phyloP scores from a whole-genome alignment of 164 flowering plant genomes.

The Litsea cubeba region DNA sequence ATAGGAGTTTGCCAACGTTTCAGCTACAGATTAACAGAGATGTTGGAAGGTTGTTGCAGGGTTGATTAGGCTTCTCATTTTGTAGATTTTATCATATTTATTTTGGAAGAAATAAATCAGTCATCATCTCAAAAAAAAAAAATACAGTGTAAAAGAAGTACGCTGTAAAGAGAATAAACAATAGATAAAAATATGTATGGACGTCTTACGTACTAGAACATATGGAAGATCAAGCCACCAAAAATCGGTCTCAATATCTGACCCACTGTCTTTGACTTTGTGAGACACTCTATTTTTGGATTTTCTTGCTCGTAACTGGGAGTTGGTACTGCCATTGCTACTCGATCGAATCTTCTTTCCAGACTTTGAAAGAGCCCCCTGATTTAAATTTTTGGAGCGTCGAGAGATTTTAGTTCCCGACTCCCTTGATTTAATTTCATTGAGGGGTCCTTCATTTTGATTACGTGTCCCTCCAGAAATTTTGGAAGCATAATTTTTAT shows the following conservation, averaged over 20 bases:
- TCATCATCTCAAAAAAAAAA: too few species aligned
- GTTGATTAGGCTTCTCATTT: too few species aligned
- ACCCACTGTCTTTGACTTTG: constrained; percentile 14
- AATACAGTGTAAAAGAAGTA: too few species aligned
- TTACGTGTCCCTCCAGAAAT: background rate
- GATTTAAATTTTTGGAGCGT: constrained; percentile 16
- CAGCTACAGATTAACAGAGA: too few species aligned
- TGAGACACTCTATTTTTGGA: constrained; percentile 13
- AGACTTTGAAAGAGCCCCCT: constrained; percentile 2
- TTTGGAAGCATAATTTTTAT: background rate
- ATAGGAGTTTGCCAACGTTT: too few species aligned
- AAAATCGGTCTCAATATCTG: constrained; percentile 18
- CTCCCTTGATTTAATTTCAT: constrained; percentile 12
- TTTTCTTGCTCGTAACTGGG: constrained; percentile 8
- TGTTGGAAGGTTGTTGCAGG: too few species aligned
- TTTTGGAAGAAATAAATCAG: too few species aligned
- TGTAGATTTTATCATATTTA: too few species aligned
- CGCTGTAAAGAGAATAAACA: too few species aligned
- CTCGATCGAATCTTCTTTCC: constrained; percentile 8
- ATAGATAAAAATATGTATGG: background rate
- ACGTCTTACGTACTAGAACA: constrained; percentile 51
- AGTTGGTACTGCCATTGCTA: constrained; percentile 17
- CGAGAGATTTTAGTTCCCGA: constrained; percentile 3
- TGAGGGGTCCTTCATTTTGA: background rate
- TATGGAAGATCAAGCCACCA: constrained; percentile 82